Evolutionary conservation across 805 yeast genomes (phyloP), one percentile per base, ranked within the genome.

Genomic region (Sugiyamaella smithiae): DNA sequence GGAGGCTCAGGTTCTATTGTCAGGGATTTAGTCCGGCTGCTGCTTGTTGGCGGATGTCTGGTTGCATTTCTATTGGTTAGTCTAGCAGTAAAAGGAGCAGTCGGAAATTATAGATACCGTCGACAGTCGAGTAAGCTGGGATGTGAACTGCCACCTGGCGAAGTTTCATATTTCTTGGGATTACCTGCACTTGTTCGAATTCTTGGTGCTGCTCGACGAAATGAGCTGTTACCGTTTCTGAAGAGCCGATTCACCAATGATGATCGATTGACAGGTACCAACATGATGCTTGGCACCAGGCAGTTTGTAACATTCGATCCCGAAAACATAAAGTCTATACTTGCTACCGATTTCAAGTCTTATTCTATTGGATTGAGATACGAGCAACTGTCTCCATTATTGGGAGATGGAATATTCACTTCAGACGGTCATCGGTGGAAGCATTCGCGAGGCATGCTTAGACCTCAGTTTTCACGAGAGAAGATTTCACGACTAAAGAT

Each of bases 351-450:
- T 22, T 67, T 66, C 53, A 54, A 62, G 44, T 68, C 66, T 40
- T 68, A 53, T 45, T 56, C 56, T n/a, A 52, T 67, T n/a, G 68
- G 66, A 1, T 23, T 40, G 14, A 57, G 72, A 8, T 44, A 55
- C 38, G 45, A 40, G 16, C 57, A 56, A 36, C 55, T 67, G 40
- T 46, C 42, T n/a, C 66, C 65, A 5, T 46, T 67, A n/a, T 51
- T 68, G 16, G 71, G 71, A 1, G 52, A 57, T 24, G 71, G 72
- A 1, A 67, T 68, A 29, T 68, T 68, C 55, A 66, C 69, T 4
- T 57, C 62, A 17, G 61, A 59, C 25, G 68, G 68, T 14, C 55
- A 54, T 25, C 61, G 59, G 19, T 68, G 72, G 72, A 59, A 61
- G 44, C 70, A 67, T 45, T 64, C 70, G 16, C 56, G 72, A 12